Percentiles rank a stretch among this genome's conserved stretches.
Evolutionary conservation across 1,284 basidiomycete genomes (phyloP).

Genomic region (Waitea zeae): DNA sequence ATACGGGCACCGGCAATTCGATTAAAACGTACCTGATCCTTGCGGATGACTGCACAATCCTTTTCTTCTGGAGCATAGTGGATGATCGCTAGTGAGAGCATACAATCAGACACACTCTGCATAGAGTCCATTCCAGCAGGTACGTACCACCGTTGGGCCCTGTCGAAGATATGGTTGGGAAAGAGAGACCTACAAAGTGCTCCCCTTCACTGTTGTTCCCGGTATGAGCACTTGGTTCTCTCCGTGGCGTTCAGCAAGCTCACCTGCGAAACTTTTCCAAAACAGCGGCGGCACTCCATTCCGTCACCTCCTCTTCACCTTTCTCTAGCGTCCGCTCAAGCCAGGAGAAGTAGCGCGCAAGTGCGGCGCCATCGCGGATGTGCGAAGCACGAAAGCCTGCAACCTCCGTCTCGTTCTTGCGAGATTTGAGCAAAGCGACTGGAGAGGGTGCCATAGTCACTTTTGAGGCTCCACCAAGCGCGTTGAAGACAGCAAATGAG

Average conservation of each 20-base stretch:
- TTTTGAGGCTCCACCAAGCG: too few species aligned
- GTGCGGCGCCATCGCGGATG: slow-evolving; percentile 80
- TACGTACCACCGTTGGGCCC: slow-evolving; percentile 70
- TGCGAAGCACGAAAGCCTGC: slow-evolving; percentile 84
- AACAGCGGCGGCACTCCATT: slow-evolving; percentile 68
- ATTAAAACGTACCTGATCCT: slow-evolving; percentile 37
- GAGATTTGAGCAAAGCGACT: slow-evolving; percentile 70
- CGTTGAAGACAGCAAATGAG: not conserved
- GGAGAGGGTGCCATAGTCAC: slow-evolving; percentile 53
- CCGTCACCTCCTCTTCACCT: slow-evolving; percentile 54
- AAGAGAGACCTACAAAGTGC: slow-evolving; percentile 78
- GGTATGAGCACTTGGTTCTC: not conserved
- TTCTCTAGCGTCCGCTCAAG: slow-evolving; percentile 67
- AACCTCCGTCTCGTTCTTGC: slow-evolving; percentile 80
- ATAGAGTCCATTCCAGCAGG: too few species aligned
- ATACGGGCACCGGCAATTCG: too few species aligned
- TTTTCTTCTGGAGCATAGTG: slow-evolving; percentile 79
- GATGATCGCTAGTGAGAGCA: slow-evolving; percentile 83
- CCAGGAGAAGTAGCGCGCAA: slow-evolving; percentile 88
- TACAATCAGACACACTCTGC: too few species aligned
- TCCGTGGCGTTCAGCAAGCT: slow-evolving; percentile 11
- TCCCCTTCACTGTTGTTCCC: slow-evolving; percentile 45
- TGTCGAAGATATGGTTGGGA: slow-evolving; percentile 83
- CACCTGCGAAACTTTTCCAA: slow-evolving; percentile 73
- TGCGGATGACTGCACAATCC: slow-evolving; percentile 59